phyloP scores from a whole-genome alignment of 768 basidiomycete genomes.

The Naematelia aurantialba region DNA sequence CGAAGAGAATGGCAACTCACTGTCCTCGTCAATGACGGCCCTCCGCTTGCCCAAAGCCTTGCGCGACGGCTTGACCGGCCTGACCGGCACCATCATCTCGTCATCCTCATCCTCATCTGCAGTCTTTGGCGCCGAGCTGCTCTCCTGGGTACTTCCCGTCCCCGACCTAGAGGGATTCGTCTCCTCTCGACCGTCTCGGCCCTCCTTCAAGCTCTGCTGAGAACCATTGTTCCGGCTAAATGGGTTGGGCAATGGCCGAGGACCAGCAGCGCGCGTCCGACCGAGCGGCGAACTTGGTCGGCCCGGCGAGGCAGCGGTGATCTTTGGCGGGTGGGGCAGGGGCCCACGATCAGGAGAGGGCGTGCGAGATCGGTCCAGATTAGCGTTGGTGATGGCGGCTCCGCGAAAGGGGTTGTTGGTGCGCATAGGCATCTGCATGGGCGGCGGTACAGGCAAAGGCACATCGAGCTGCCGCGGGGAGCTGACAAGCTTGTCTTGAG shows the following conservation, averaged over 20 bases:
- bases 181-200: constrained; percentile 1
- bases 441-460: no score
- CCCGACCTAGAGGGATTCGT: constrained; percentile 3
- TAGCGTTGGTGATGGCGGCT: constrained; percentile 1
- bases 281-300: constrained; percentile 32
- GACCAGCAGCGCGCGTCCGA: constrained; percentile 2
- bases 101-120: constrained; percentile 27
- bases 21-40: constrained; percentile 54
- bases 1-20: constrained; percentile 50
- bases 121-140: neutral
- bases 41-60: constrained; percentile 85
- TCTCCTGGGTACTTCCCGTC: constrained; percentile 13
- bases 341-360: constrained; percentile 61
- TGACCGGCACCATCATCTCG: constrained; percentile 25
- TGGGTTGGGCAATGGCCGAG: constrained; percentile 41
- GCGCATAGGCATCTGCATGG: no score
- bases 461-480: constrained; percentile 32
- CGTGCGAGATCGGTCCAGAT: constrained; percentile 59
- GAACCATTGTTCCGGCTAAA: constrained; percentile 18
- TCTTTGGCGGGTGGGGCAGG: constrained; percentile 26
- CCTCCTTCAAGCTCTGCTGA: neutral
- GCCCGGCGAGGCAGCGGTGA: constrained; percentile 11
- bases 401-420: constrained; percentile 6
- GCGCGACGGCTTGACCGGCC: constrained; percentile 65
- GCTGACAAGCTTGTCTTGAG: constrained; percentile 50